Conservation (phyloP, 2,329 filamentous ascomycete genomes). For the Aspergillus sp. region DNA sequence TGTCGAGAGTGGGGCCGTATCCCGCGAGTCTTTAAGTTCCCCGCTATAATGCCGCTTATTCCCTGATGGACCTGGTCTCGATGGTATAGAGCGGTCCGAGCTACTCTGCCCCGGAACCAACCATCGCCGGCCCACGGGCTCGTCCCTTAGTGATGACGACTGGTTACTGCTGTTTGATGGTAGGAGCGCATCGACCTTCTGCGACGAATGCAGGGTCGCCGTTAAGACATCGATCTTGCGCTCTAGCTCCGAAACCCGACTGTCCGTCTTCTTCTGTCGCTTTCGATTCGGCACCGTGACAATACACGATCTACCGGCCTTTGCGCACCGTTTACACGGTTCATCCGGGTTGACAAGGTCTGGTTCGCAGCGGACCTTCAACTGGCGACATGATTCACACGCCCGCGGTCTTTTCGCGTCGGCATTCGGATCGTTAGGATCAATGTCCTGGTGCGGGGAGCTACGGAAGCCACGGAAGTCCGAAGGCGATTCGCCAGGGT, state of each 20-base stretch:
- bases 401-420: slow-evolving; percentile 69
- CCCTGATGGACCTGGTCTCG: slow-evolving; percentile 19
- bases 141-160: slow-evolving; percentile 38
- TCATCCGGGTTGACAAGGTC: slow-evolving; percentile 63
- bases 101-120: slow-evolving; percentile 18
- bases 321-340: slow-evolving; percentile 73
- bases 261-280: slow-evolving; percentile 89
- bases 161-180: slow-evolving; percentile 10
- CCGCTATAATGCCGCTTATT: slow-evolving; percentile 34
- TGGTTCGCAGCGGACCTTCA: slow-evolving; percentile 84
- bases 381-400: slow-evolving; percentile 71
- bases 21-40: slow-evolving; percentile 24
- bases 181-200: slow-evolving; percentile 25
- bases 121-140: slow-evolving; percentile 38
- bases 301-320: slow-evolving; percentile 74
- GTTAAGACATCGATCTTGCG: slow-evolving; percentile 90
- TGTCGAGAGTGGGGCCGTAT: neutral
- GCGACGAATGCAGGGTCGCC: slow-evolving; percentile 67
- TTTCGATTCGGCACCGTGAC: slow-evolving; percentile 75
- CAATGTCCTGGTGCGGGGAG: slow-evolving; percentile 8
- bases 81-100: neutral
- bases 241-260: slow-evolving; percentile 83
- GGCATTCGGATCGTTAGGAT: slow-evolving; percentile 24
- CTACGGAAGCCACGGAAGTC: neutral
- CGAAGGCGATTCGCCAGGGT: slow-evolving; percentile 5